Evolutionary conservation across 331 rosid genomes (phyloP).

Genomic region (Cydonia oblonga): DNA sequence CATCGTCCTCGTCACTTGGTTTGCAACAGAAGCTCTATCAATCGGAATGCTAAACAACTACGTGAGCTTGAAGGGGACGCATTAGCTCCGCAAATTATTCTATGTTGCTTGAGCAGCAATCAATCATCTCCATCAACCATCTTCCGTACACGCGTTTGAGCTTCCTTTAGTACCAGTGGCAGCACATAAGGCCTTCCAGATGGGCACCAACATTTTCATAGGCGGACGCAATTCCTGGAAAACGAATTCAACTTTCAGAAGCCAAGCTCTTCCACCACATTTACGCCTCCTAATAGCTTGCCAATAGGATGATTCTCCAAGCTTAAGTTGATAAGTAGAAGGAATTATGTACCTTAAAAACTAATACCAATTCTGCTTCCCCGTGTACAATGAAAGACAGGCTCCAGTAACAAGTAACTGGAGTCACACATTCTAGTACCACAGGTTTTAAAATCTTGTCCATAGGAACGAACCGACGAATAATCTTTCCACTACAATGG

Average conservation of each 20-base stretch:
- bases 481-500: slow-evolving; percentile 49
- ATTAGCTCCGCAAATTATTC: neutral
- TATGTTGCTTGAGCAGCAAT: neutral
- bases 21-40: neutral
- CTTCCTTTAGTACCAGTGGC: slow-evolving; percentile 37
- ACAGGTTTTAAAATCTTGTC: slow-evolving; percentile 73
- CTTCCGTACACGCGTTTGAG: slow-evolving; percentile 14
- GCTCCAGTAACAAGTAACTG: slow-evolving; percentile 87
- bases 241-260: slow-evolving; percentile 16
- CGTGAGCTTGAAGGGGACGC: neutral
- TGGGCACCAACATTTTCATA: slow-evolving; percentile 61
- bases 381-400: slow-evolving; percentile 50
- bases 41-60: neutral
- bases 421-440: slow-evolving; percentile 72
- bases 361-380: slow-evolving; percentile 52
- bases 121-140: slow-evolving; percentile 6
- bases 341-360: slow-evolving; percentile 49
- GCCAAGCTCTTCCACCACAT: neutral
- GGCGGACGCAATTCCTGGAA: slow-evolving; percentile 63
- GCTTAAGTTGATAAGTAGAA: neutral
- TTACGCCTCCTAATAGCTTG: neutral
- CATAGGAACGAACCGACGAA: slow-evolving; percentile 56
- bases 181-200: slow-evolving; percentile 83
- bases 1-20: neutral
- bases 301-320: neutral